Conservation (phyloP, 768 basidiomycete species). For the Hydnum rufescens region DNA sequence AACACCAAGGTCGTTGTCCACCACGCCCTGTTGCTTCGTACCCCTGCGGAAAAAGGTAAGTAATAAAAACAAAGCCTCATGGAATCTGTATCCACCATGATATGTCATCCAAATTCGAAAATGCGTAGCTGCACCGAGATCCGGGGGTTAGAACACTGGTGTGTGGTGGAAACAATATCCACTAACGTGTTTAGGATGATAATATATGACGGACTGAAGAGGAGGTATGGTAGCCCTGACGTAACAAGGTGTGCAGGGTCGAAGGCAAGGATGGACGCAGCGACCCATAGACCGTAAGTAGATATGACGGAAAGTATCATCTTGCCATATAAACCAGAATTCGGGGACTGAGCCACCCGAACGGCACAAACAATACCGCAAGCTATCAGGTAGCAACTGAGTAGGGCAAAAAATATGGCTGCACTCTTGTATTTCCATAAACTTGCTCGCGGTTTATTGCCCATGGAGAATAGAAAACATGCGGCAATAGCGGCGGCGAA, state of each 20-base stretch:
- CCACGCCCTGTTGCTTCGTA: slow-evolving; percentile 70
- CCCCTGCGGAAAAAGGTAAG: slow-evolving; percentile 33
- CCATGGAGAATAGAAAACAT: slow-evolving; percentile 88
- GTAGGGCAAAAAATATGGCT: slow-evolving; percentile 46
- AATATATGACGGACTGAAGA: slow-evolving; percentile 67
- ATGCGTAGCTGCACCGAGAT: slow-evolving; percentile 43
- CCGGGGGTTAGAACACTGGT: slow-evolving; percentile 15
- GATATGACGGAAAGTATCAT: slow-evolving; percentile 77
- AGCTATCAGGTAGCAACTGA: slow-evolving; percentile 70
- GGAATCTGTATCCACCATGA: not conserved
- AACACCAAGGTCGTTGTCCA: slow-evolving; percentile 61
- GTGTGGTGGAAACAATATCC: not conserved
- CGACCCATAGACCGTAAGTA: slow-evolving; percentile 71
- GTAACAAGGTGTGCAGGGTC: slow-evolving; percentile 97
- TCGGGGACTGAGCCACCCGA: slow-evolving; percentile 39
- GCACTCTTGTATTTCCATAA: slow-evolving; percentile 74
- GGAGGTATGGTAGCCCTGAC: slow-evolving; percentile 71
- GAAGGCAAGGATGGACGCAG: slow-evolving; percentile 61
- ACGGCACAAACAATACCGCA: slow-evolving; percentile 69
- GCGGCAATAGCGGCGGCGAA: slow-evolving; percentile 75
- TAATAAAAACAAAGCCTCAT: not conserved
- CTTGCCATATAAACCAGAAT: slow-evolving; percentile 33
- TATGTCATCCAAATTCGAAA: slow-evolving; percentile 71
- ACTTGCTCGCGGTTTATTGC: slow-evolving; percentile 77
- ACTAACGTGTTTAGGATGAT: slow-evolving; percentile 59